Evolutionary conservation across 495 filamentous ascomycete species (phyloP), one percentile per base, ranked within the genome.

Genomic region (Penicillium egyptiacum): DNA sequence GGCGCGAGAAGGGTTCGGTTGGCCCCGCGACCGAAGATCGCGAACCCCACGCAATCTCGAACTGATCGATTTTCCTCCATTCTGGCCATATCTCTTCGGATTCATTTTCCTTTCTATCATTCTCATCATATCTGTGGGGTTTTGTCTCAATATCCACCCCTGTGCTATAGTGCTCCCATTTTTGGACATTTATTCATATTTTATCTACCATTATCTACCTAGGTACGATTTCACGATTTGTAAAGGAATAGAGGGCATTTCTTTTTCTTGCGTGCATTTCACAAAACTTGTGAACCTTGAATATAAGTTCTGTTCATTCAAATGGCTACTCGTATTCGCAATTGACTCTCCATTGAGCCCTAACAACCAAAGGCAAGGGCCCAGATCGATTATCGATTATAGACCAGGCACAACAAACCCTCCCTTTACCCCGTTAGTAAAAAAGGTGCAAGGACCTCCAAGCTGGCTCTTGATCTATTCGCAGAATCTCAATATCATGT

Each of bases 1-100:
- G 53, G 58, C 60, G 40, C n/a, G 69, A 70, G 51, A 66, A 67
- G 50, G 22, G 52, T 4, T 58, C 55, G 2, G 20, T 35, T 5
- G 14, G 20, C 3, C 31, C 3, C 14, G 17, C 5, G 5, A 9
- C 54, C 12, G 55, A 42, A 14, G 26, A 47, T 7, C 31, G 42
- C 9, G 53, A 55, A 26, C 53, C 53, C 6, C 53, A 55, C 20
- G 53, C 53, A 1, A 17, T 55, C 20, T 55, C 42, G 2, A 39
- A 28, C 1, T 55, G 23, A 55, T 55, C 16, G 14, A 39, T 26
- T 12, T 42, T 7, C 23, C 26, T 23, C 6, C 6, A 44, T 28
- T 41, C 30, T 28, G 37, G 45, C 28, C 22, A 53, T 53, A 22
- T 12, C 50, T 35, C 16, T 5, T 20, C 33, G 23, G 17, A 12